Conservation (phyloP, 768 basidiomycete genomes). For the Dentipellis sp. region DNA sequence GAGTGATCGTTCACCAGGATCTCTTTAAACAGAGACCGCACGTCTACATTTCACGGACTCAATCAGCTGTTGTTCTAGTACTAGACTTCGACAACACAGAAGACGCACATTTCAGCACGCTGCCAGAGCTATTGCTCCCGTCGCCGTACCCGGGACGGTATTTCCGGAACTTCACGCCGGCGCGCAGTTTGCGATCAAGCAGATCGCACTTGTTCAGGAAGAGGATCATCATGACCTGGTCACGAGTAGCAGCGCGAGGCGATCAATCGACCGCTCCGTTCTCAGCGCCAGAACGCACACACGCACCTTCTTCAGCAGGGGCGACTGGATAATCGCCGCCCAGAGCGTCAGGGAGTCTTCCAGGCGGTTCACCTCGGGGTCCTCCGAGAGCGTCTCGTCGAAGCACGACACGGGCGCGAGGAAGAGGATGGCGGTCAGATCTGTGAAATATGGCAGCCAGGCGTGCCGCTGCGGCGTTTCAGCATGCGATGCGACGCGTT, state of each 20-base stretch:
- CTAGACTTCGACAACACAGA: neutral
- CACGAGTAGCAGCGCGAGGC: neutral
- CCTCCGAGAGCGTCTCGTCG: constrained; percentile 65
- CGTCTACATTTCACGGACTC: constrained; percentile 37
- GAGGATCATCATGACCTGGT: constrained; percentile 36
- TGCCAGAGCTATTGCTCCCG: constrained; percentile 56
- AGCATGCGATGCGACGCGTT: neutral
- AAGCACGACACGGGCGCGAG: constrained; percentile 64
- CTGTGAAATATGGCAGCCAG: constrained; percentile 75
- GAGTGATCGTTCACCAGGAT: constrained; percentile 55
- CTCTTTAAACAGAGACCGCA: constrained; percentile 73
- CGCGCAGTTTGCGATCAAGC: constrained; percentile 60
- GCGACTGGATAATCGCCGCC: constrained; percentile 59
- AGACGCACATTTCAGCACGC: constrained; percentile 58
- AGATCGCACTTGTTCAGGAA: constrained; percentile 79
- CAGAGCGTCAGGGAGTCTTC: constrained; percentile 70
- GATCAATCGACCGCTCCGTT: neutral
- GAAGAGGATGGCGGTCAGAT: constrained; percentile 74
- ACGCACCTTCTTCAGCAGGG: constrained; percentile 47
- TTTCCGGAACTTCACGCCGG: constrained; percentile 57
- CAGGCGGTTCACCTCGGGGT: constrained; percentile 55
- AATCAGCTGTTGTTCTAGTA: constrained; percentile 7
- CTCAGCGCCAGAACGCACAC: neutral
- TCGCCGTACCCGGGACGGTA: constrained; percentile 68
- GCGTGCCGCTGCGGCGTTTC: constrained; percentile 35